Evolutionary conservation across 306 rosid species (phyloP).

Genomic region (Glycyrrhiza uralensis): DNA sequence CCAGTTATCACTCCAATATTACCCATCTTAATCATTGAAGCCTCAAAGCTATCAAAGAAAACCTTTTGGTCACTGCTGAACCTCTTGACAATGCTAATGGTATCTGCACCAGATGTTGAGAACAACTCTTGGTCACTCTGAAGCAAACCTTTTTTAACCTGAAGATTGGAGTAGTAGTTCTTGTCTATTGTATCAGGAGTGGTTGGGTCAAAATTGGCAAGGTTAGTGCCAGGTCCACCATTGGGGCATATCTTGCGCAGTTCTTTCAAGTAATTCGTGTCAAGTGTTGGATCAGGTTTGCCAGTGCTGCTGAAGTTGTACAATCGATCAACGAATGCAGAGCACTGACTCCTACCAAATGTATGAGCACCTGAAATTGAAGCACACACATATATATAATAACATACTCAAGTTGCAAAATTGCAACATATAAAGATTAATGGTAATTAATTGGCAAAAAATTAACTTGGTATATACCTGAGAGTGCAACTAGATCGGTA

Average conservation of each 20-base stretch:
- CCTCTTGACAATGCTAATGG: constrained; percentile 14
- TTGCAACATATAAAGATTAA: no score
- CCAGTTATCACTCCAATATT: constrained; percentile 32
- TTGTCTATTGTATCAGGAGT: constrained; percentile 32
- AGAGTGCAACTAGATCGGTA: constrained; percentile 53
- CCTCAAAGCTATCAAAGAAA: constrained; percentile 24
- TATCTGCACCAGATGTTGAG: constrained; percentile 30
- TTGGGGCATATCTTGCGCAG: constrained; percentile 11
- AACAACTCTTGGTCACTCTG: constrained; percentile 40
- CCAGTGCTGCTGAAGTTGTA: constrained; percentile 32
- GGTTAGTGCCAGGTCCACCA: background rate
- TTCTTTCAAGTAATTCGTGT: constrained; percentile 2
- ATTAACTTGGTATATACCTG: constrained; percentile 29
- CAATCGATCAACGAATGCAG: background rate
- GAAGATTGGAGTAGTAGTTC: constrained; percentile 34
- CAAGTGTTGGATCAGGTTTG: constrained; percentile 35
- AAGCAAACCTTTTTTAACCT: constrained; percentile 21
- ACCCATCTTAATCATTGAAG: constrained; percentile 40
- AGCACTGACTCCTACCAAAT: constrained; percentile 32
- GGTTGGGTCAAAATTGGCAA: constrained; percentile 24
- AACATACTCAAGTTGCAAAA: no score
- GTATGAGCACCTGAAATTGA: constrained; percentile 37
- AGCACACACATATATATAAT: background rate
- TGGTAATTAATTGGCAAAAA: background rate
- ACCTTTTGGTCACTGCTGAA: background rate